Evolutionary conservation across 768 basidiomycete species (phyloP).

Genomic region (Amanita phalloides): DNA sequence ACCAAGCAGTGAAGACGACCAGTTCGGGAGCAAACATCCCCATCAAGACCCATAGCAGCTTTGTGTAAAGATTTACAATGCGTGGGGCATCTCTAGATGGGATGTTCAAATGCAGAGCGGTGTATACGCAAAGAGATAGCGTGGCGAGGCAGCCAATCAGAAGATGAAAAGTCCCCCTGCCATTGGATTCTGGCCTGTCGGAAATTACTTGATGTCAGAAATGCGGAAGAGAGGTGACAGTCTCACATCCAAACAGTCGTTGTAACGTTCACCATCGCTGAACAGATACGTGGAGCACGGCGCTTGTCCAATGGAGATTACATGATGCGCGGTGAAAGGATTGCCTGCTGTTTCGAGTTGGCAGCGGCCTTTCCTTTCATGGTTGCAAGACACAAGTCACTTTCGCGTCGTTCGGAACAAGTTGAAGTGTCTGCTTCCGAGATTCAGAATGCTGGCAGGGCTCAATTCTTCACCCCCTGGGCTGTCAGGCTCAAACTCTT

Average conservation of each 20-base stretch:
- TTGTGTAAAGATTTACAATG: background rate
- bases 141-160: constrained; percentile 7
- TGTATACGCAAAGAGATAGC: constrained; percentile 7
- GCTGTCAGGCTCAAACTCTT: background rate
- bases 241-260: background rate
- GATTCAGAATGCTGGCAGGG: background rate
- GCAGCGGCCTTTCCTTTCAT: background rate
- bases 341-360: background rate
- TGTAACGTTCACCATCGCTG: background rate
- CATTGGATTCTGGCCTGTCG: background rate
- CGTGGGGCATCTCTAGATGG: background rate
- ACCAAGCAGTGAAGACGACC: background rate
- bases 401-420: too few relatives aligned
- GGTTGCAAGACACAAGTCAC: background rate
- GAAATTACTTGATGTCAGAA: background rate
- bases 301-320: background rate
- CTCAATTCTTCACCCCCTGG: background rate
- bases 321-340: background rate
- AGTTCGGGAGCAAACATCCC: background rate
- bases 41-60: background rate
- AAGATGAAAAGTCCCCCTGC: background rate
- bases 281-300: background rate
- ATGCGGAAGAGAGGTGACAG: background rate
- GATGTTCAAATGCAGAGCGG: constrained; percentile 5
- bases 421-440: too few relatives aligned